Percentiles rank a stretch among this genome's conserved stretches.
Evolutionary conservation across 805 yeast species (phyloP).

Genomic region (Ogataea ganodermae): DNA sequence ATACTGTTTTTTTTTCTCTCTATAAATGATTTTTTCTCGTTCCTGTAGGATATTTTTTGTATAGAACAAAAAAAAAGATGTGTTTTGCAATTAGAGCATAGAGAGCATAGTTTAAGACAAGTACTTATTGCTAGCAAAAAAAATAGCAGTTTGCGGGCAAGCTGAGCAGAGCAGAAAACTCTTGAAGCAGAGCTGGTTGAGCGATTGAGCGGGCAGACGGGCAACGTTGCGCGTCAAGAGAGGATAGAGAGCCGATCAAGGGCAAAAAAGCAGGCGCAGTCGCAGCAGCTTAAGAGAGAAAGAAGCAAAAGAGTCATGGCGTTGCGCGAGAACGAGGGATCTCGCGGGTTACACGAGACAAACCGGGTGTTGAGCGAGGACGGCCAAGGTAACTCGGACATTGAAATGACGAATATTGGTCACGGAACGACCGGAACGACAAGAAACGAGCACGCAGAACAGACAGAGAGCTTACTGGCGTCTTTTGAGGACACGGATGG

Average conservation of each 20-base stretch:
- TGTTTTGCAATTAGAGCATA: too few relatives aligned
- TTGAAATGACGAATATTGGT: conserved; percentile 1
- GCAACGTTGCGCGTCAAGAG: too few relatives aligned
- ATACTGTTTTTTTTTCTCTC: too few relatives aligned
- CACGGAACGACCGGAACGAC: background rate
- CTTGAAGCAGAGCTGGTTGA: background rate
- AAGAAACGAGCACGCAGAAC: background rate
- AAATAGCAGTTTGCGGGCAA: too few relatives aligned
- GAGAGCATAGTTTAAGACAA: too few relatives aligned
- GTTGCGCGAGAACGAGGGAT: background rate
- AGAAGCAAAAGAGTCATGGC: background rate
- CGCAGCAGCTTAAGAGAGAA: conserved; percentile 1
- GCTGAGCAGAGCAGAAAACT: too few relatives aligned
- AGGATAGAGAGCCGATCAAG: background rate
- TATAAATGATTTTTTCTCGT: background rate
- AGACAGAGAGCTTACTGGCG: background rate
- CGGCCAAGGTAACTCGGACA: background rate
- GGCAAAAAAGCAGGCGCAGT: conserved; percentile 1
- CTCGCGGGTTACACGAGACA: background rate
- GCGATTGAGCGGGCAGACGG: background rate
- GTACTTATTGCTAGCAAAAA: too few relatives aligned
- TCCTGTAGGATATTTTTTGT: background rate
- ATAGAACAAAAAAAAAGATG: background rate
- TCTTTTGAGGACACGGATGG: conserved; percentile 4
- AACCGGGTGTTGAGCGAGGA: background rate